A percentile compares a stretch with the other conserved stretches of the same genome.
Evolutionary conservation across 1,284 basidiomycete genomes (phyloP).

Genomic region (Pseudozyma sp.): DNA sequence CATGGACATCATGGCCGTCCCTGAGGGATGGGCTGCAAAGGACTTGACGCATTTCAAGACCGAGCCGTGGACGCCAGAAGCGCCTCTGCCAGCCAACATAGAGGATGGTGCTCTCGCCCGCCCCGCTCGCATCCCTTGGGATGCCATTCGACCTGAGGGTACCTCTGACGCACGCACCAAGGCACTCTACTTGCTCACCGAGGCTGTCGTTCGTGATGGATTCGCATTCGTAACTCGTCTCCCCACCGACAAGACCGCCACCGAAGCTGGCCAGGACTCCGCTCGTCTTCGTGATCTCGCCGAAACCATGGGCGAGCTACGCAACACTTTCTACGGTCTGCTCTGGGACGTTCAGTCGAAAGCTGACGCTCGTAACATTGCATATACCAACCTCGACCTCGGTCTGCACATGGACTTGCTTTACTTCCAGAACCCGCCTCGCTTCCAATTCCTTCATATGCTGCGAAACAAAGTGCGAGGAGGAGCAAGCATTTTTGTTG

Average conservation of each 20-base stretch:
- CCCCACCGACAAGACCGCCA: conserved; percentile 71
- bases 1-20: conserved; percentile 57
- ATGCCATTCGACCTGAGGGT: conserved; percentile 30
- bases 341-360: conserved; percentile 90
- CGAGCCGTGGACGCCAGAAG: conserved; percentile 31
- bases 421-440: conserved; percentile 75
- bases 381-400: conserved; percentile 90
- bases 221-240: conserved; percentile 74
- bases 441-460: conserved; percentile 91
- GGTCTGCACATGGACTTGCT: conserved; percentile 86
- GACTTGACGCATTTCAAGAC: conserved; percentile 58
- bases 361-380: conserved; percentile 82
- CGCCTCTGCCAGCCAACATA: conserved; percentile 6
- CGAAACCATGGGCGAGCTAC: conserved; percentile 76
- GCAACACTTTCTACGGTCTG: conserved; percentile 88
- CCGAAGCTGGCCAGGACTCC: conserved; percentile 28
- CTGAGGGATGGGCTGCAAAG: conserved; percentile 56
- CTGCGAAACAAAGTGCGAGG: conserved; percentile 79
- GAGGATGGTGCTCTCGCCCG: conserved; percentile 69
- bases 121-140: conserved; percentile 72
- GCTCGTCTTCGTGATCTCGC: conserved; percentile 52
- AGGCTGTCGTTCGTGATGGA: conserved; percentile 72
- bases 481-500: conserved; percentile 89
- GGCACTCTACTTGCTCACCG: conserved; percentile 62
- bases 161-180: conserved; percentile 13